phyloP scores from a whole-genome alignment of 2,329 filamentous ascomycete genomes.

The Calonectria honghensis region DNA sequence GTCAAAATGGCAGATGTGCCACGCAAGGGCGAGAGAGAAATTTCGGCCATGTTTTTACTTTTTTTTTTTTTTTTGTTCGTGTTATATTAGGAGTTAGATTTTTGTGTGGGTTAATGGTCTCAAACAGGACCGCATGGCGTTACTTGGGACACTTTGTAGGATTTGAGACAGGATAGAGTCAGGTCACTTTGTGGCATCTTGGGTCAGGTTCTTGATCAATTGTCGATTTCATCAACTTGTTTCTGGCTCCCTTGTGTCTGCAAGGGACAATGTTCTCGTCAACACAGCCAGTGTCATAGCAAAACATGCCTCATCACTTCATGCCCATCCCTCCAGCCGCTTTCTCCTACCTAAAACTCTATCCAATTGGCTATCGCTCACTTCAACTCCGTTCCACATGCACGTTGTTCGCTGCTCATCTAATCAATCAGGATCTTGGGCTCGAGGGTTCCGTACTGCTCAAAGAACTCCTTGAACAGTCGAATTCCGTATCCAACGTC shows the following conservation, averaged over 20 bases:
- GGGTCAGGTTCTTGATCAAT: conserved; percentile 24
- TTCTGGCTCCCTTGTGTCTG: neutral
- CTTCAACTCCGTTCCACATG: conserved; percentile 42
- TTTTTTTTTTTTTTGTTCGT: conserved; percentile 19
- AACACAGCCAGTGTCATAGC: conserved; percentile 10
- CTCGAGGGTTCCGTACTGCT: conserved; percentile 88
- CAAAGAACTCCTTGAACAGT: conserved; percentile 91
- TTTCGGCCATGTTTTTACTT: conserved; percentile 27
- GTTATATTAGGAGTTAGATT: conserved; percentile 9
- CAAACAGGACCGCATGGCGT: conserved; percentile 18
- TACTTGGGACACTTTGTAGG: conserved; percentile 12
- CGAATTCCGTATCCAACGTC: conserved; percentile 92
- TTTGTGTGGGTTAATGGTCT: conserved; percentile 14
- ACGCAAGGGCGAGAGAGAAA: conserved; percentile 30
- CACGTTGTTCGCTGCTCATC: conserved; percentile 29
- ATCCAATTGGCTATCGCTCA: conserved; percentile 22
- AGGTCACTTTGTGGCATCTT: conserved; percentile 19
- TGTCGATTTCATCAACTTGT: conserved; percentile 30
- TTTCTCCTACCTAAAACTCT: conserved; percentile 9
- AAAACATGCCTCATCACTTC: conserved; percentile 25
- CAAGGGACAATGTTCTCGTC: neutral
- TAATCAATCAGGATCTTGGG: conserved; percentile 89
- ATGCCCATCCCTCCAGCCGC: conserved; percentile 12
- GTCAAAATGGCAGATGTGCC: conserved; percentile 19
- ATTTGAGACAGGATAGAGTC: conserved; percentile 34